Conservation (phyloP, 2,329 filamentous ascomycete genomes). For the Calonectria pauciramosa region DNA sequence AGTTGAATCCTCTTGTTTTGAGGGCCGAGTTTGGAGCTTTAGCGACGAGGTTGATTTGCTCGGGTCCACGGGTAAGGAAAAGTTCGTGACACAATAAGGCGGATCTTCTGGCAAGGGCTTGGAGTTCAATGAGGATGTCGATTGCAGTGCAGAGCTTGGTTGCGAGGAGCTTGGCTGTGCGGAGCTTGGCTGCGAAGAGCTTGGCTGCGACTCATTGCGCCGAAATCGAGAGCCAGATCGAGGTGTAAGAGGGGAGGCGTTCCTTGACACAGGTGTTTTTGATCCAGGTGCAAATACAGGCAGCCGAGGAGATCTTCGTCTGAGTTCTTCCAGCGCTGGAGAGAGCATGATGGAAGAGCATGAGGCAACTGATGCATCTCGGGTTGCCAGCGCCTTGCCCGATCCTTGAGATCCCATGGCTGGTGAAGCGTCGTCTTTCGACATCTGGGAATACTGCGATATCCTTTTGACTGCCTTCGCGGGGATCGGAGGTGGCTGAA, state of each 20-base stretch:
- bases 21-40: slow-evolving; percentile 49
- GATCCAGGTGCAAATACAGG: neutral
- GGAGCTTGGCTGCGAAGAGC: neutral
- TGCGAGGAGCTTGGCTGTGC: too few relatives aligned
- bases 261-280: neutral
- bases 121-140: neutral
- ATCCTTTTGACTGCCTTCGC: slow-evolving; percentile 51
- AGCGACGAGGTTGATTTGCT: slow-evolving; percentile 46
- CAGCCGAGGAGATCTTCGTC: slow-evolving; percentile 65
- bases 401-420: slow-evolving; percentile 7
- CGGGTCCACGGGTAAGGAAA: slow-evolving; percentile 39
- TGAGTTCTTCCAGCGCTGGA: slow-evolving; percentile 63
- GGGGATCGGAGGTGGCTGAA: slow-evolving; percentile 51
- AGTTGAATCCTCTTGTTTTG: slow-evolving; percentile 37
- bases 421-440: slow-evolving; percentile 47
- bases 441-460: slow-evolving; percentile 54
- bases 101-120: slow-evolving; percentile 19
- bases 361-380: slow-evolving; percentile 50
- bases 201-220: neutral
- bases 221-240: neutral
- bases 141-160: neutral
- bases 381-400: slow-evolving; percentile 1
- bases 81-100: slow-evolving; percentile 35
- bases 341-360: slow-evolving; percentile 65
- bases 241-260: neutral